Evolutionary conservation across 495 filamentous ascomycete species (phyloP).

Genomic region (Penicillium canescens): DNA sequence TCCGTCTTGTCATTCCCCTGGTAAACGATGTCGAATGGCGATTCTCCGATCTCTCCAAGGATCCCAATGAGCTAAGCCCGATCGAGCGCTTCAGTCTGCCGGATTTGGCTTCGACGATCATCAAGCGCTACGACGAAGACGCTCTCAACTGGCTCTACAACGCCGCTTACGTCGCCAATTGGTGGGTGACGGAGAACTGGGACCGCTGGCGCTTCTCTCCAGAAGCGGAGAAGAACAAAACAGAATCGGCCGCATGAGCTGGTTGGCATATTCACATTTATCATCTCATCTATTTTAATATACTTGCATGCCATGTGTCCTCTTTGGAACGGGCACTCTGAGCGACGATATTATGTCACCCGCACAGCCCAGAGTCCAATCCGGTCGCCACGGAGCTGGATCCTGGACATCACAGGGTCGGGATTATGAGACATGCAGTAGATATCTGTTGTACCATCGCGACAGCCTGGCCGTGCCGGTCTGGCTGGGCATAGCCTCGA

Average conservation of each 20-base stretch:
- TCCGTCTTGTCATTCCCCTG: constrained; percentile 47
- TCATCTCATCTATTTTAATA: constrained; percentile 8
- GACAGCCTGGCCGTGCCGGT: neutral
- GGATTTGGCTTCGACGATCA: constrained; percentile 33
- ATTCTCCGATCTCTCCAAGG: constrained; percentile 42
- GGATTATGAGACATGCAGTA: too few species aligned
- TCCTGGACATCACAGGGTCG: too few species aligned
- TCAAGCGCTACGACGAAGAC: constrained; percentile 35
- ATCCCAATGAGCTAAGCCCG: constrained; percentile 40
- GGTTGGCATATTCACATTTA: neutral
- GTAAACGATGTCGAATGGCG: constrained; percentile 47
- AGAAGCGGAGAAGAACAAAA: constrained; percentile 3
- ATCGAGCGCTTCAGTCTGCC: constrained; percentile 36
- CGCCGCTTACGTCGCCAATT: constrained; percentile 43
- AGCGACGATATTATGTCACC: too few species aligned
- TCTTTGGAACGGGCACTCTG: too few species aligned
- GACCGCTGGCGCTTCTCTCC: constrained; percentile 16
- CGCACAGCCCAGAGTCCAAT: too few species aligned
- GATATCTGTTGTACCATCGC: neutral
- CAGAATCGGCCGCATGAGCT: neutral
- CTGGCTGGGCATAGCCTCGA: neutral
- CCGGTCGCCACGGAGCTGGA: too few species aligned
- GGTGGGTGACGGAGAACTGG: constrained; percentile 47
- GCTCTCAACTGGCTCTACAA: constrained; percentile 43
- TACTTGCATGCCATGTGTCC: constrained; percentile 6